Conservation (phyloP, 179 eudicot genomes). For the Vitellaria paradoxa region DNA sequence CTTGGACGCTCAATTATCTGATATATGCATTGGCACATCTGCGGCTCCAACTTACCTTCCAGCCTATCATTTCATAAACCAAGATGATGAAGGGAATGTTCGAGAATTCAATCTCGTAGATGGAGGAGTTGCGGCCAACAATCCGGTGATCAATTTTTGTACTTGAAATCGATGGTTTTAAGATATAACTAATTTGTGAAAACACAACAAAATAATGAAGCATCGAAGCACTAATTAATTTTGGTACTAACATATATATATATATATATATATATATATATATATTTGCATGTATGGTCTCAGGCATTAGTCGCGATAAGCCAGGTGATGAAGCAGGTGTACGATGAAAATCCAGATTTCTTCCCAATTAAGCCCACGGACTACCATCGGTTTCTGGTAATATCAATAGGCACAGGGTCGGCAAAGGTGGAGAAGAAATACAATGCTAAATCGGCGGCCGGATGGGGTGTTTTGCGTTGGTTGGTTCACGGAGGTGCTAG, state of each 20-base stretch:
- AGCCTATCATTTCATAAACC: constrained; percentile 36
- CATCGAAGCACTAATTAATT: background rate
- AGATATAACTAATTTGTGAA: background rate
- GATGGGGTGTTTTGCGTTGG: constrained; percentile 68
- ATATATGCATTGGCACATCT: constrained; percentile 50
- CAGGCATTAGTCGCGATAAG: constrained; percentile 44
- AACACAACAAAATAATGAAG: background rate
- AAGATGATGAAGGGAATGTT: constrained; percentile 27
- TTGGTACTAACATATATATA: too few species aligned
- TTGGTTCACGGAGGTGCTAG: constrained; percentile 33
- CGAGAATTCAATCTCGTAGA: constrained; percentile 56
- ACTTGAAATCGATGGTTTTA: background rate
- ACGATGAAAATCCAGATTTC: constrained; percentile 33
- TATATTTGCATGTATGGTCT: background rate
- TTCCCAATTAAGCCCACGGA: constrained; percentile 33
- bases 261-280: too few species aligned
- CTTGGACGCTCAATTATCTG: constrained; percentile 41
- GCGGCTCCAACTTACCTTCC: constrained; percentile 57
- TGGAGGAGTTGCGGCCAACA: constrained; percentile 70
- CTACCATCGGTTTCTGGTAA: constrained; percentile 36
- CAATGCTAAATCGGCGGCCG: constrained; percentile 38
- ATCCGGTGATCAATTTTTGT: constrained; percentile 40
- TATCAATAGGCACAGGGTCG: constrained; percentile 56
- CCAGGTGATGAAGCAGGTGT: constrained; percentile 44
- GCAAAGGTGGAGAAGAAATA: constrained; percentile 34